Base-by-base conservation (phyloP, 2,329 filamentous ascomycete species). In the Apiospora arundinis region DNA sequence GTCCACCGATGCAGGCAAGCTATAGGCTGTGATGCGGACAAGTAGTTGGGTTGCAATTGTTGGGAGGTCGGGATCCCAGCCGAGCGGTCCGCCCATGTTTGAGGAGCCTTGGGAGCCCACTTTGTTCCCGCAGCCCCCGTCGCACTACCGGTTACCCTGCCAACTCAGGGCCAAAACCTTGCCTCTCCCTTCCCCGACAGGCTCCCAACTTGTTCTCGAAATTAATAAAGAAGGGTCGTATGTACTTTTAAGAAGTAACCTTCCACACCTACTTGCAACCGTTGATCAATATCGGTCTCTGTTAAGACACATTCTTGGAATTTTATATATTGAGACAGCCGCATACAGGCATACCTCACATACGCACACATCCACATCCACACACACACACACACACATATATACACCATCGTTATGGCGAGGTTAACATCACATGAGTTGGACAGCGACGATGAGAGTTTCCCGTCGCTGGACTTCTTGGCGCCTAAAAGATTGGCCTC, bases 361-460 rank as follows among this genome's bases (percentile, higher is more conserved):
- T n/a, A n/a, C n/a, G n/a, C n/a, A n/a, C 32, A 6, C 32, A 32
- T 6, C 32, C 32, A 32, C 6, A 32, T 14, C 4, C 12, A 45
- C 14, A 48, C 45, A 18, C 45, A 48, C 28, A 37, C 28, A 60
- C 11, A 23, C 23, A 52, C 23, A 25, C 48, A 4, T 8, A 52
- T 5, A 48, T 11, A 32, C 52, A 60, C 37, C 9, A 32, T 32
- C 56, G 40, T 40, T 6, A 69, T 69, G 67, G 28, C 67, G 18
- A 46, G 45, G 46, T 44, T 18, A 56, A n/a, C 67, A 21, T 69
- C 67, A 6, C 44, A 56, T 32, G 25, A n/a, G 14, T 56, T 42
- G 3, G 42, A n/a, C 46, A 69, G 67, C 46, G 67, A 69, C n/a
- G 67, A 69, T 46, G 67, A 69, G 32, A 63, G 32, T 16, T 49